Conservation (phyloP, 768 basidiomycete species). For the Tylopilus sp. region DNA sequence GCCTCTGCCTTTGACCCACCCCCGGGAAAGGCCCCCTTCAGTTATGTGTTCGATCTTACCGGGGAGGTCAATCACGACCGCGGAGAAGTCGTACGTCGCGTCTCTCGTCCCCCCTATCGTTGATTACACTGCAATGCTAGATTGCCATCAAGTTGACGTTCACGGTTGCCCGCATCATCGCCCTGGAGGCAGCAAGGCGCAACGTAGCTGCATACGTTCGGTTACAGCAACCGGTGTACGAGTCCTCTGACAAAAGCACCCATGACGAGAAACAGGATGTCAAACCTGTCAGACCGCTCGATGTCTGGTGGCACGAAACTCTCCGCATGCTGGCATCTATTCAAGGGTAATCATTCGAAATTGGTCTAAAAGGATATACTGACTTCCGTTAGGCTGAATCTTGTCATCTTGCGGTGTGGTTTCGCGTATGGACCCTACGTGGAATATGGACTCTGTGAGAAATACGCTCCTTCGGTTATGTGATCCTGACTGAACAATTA, state of each 20-base stretch:
- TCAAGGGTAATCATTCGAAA: constrained; percentile 47
- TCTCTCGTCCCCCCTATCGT: background rate
- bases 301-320: constrained; percentile 89
- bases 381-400: constrained; percentile 56
- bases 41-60: constrained; percentile 82
- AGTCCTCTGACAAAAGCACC: constrained; percentile 61
- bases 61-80: constrained; percentile 78
- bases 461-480: constrained; percentile 5
- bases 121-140: constrained; percentile 36
- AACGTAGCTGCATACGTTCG: constrained; percentile 78
- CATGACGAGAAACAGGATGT: constrained; percentile 72
- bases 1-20: constrained; percentile 68
- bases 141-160: constrained; percentile 78
- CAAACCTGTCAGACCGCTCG: constrained; percentile 66
- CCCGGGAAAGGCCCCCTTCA: constrained; percentile 63
- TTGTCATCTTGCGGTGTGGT: constrained; percentile 73
- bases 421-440: constrained; percentile 82
- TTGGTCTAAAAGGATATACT: background rate
- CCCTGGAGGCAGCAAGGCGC: constrained; percentile 73
- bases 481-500: constrained; percentile 11
- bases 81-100: constrained; percentile 58
- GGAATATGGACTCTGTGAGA: constrained; percentile 64
- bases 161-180: constrained; percentile 63
- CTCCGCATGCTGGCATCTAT: constrained; percentile 72
- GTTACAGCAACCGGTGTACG: constrained; percentile 75